Evolutionary conservation across 345 rosid genomes (phyloP), one percentile per base, ranked within the genome.

Genomic region (Populus simonii): DNA sequence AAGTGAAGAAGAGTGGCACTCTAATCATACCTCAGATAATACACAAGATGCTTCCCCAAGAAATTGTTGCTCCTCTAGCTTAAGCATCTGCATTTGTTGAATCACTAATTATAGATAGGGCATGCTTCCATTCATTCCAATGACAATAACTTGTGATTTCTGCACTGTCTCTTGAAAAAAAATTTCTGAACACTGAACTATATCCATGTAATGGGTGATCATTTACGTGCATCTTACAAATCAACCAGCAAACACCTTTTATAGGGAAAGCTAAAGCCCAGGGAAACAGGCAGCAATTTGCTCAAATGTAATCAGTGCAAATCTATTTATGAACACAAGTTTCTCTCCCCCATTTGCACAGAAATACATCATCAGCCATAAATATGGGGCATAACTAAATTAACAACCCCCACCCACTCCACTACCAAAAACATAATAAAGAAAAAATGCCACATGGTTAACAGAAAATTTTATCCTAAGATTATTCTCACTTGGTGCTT

Each of bases 51-150:
- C 92, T 84, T 91, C 93, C 65, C 93, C 95, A 70, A 91, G 93
- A 83, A 81, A 87, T 76, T 91, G 92, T 75, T 89, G 95, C 80
- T 91, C 92, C 6, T 88, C 95, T 79, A 91, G 84, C 88, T 83
- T 91, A 81, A 88, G 93, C 88, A 79, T 86, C 95, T 91, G 89
- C 80, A 83, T 36, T n/a, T 59, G 72, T 73, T 55, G 72, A 86
- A 76, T 66, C 68, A 71, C 65, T 59, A 11, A 43, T 71, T 76
- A 71, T 72, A 43, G 55, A 4, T 63, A 45, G 43, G 17, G 68
- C 57, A 71, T 23, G 39, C 20, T 76, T 49, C 66, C 33, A 76
- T 74, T 33, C 31, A 59, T 72, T 51, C 61, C 23, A 65, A 71
- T 57, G 47, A n/a, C 39, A 63, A 55, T 29, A 67, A 36, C 20